Evolutionary conservation across 352 stramenopile genomes (phyloP), one percentile per base, ranked within the genome.

Genomic region (Phytopythium kandeliae): DNA sequence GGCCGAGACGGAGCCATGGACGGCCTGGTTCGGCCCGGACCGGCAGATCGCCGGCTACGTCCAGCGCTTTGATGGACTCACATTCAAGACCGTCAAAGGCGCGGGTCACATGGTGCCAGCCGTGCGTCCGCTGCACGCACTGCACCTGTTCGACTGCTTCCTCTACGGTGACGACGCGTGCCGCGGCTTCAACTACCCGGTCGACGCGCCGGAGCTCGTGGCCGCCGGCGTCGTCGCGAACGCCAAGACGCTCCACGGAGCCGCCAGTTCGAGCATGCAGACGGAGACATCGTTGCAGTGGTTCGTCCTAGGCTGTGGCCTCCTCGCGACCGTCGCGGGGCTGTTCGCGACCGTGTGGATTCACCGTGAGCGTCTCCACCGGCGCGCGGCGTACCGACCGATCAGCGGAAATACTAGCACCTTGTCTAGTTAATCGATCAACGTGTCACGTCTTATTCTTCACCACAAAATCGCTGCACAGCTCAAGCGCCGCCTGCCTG

Each of bases 61-160:
- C 17, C 77, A 95, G 49, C 78, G 87, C 56, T 97, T 85, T 60
- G 62, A 95, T 1, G 82, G 78, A 5, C 49, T 97, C 13, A 83
- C 73, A 3, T 97, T 96, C 70, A 73, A 96, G 51, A 97, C 90
- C 0, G 91, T 97, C 59, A 92, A 95, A 53, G 90, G 89, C 17
- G 85, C 86, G 17, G 92, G 92, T 2, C 89, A 97, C 66, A 93
- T 97, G 78, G 90, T 97, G 44, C 77, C 77, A 2, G 73, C 71
- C 0, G 78, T 89, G 46, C 78, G 80, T 31, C 84, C 84, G 28
- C 63, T 86, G n/a, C 78, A 86, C 48, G 75, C 74, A 12, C 71
- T 91, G 31, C 65, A 85, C 61, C 74, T 94, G 51, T 86, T 92
- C 43, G 75, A 94, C 54, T 86, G 78, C 55, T 94, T 95, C 71